Base-by-base conservation (phyloP, 2,329 filamentous ascomycete species). In the Lachnellula hyalina region DNA sequence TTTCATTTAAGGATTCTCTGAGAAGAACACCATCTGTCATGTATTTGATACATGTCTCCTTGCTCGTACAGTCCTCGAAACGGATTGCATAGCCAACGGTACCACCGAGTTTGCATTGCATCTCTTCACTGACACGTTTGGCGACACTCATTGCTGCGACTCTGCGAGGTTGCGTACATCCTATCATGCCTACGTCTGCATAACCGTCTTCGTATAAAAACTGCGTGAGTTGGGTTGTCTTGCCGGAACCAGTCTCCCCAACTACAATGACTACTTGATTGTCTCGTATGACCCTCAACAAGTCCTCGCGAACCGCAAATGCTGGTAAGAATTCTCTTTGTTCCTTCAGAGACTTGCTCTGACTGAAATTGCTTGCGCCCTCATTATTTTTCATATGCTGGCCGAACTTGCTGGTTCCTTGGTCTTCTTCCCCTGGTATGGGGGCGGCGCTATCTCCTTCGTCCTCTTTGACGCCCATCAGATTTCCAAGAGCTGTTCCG, bases 141-240 rank as follows among this genome's bases (percentile, higher is more conserved):
- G 94, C 94, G 28, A 99, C 94, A 74, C 92, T 96, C 94, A 99
- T 99, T 21, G 94, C 94, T 23, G 94, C 94, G 35, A 99, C 95
- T 78, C 94, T 89, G 65, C 94, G 84, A 51, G 94, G 94, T 64
- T 99, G 94, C 1, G 94, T 99, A 69, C 94, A 99, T 4, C 91
- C 93, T 64, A 99, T 97, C 80, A 96, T 85, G 48, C 94, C 94
- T 34, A 80, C 75, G 53, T 87, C 87, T 14, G 86, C 90, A 69
- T 96, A 99, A 0, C 95, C 95, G 65, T 97, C 94, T 71, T 99
- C 94, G 68, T 95, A 85, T 9, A 99, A 77, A 63, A 97, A 99
- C 68, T 99, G 95, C 0, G 95, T 96, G 57, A 99, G 75, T 72
- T 99, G 94, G 0, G 94, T 99, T 3, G 94, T 99, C 74, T 99